phyloP scores from a whole-genome alignment of 75 land plant genomes.

The Cryptomeria japonica region DNA sequence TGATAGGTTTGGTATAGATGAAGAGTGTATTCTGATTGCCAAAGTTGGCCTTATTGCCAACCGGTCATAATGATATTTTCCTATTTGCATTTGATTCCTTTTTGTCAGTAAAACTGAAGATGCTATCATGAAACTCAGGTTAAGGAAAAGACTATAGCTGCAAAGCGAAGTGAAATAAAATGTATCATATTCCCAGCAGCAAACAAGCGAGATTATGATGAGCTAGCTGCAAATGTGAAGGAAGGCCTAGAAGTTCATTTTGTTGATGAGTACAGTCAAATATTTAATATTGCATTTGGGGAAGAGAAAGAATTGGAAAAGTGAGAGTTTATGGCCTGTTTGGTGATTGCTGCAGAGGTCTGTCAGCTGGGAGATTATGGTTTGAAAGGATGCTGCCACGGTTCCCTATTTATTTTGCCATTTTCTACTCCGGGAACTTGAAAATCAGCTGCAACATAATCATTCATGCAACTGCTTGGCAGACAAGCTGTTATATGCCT shows the following conservation, averaged over 20 bases:
- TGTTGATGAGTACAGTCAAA: constrained; percentile 83
- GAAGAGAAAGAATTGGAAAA: constrained; percentile 28
- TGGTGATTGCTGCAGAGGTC: not conserved
- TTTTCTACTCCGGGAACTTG: not conserved
- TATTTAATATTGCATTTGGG: constrained; percentile 69
- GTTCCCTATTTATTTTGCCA: not conserved
- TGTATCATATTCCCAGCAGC: constrained; percentile 82
- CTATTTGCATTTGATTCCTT: not conserved
- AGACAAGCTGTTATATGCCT: not conserved
- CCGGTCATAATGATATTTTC: not conserved
- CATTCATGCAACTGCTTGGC: not conserved
- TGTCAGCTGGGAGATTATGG: not conserved
- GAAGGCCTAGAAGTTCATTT: constrained; percentile 97
- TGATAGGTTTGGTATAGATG: not conserved
- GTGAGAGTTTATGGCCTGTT: not conserved
- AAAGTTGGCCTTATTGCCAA: not conserved
- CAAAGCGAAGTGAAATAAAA: constrained; percentile 90
- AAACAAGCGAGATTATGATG: constrained; percentile 88
- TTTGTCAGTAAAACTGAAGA: not conserved
- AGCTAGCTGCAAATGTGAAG: constrained; percentile 85
- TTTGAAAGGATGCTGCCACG: not conserved
- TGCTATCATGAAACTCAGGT: constrained; percentile 53
- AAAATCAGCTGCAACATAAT: not conserved
- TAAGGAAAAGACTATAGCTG: constrained; percentile 95
- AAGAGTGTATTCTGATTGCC: not conserved